These are phyloP conservation scores for Sphaerostilbella broomeana DNA, from an alignment of 2,329 filamentous ascomycete species.

Conservation along the genomic window DNA sequence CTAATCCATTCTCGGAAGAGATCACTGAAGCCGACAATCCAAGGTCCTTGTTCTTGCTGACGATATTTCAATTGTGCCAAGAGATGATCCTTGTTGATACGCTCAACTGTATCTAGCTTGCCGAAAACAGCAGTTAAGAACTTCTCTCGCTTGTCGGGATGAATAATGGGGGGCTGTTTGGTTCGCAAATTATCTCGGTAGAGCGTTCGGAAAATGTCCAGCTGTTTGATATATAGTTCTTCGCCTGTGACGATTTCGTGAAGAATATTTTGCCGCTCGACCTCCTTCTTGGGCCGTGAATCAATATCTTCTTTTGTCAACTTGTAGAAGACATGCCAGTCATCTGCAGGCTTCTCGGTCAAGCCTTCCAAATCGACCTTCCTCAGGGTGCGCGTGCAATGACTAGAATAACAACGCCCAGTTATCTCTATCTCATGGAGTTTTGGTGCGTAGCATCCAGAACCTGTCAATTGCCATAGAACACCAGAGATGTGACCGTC, in stretches of 20 bases:
- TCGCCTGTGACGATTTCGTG: slow-evolving; percentile 95
- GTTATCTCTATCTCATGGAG: slow-evolving; percentile 65
- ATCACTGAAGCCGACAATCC: slow-evolving; percentile 89
- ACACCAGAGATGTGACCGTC: slow-evolving; percentile 77
- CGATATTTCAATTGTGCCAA: slow-evolving; percentile 92
- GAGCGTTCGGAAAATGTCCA: slow-evolving; percentile 76
- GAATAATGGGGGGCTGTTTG: slow-evolving; percentile 73
- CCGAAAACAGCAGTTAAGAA: slow-evolving; percentile 87
- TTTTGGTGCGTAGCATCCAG: slow-evolving; percentile 82
- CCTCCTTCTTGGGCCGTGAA: slow-evolving; percentile 71
- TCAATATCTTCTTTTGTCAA: slow-evolving; percentile 72
- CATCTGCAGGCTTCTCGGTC: slow-evolving; percentile 60
- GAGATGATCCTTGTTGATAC: slow-evolving; percentile 87
- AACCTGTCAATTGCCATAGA: slow-evolving; percentile 84
- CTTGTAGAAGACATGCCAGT: slow-evolving; percentile 87
- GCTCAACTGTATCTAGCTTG: slow-evolving; percentile 79
- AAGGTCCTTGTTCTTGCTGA: slow-evolving; percentile 93
- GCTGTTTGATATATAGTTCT: slow-evolving; percentile 81
- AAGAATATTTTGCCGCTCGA: slow-evolving; percentile 86
- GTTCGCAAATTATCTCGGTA: slow-evolving; percentile 75
- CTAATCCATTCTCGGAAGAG: slow-evolving; percentile 98
- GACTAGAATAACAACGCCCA: slow-evolving; percentile 84
- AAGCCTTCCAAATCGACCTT: slow-evolving; percentile 84
- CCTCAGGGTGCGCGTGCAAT: slow-evolving; percentile 89
- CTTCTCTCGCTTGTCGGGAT: slow-evolving; percentile 66